Evolutionary conservation across 2,329 filamentous ascomycete genomes (phyloP).

Genomic region (Ceratocystis colombiana): DNA sequence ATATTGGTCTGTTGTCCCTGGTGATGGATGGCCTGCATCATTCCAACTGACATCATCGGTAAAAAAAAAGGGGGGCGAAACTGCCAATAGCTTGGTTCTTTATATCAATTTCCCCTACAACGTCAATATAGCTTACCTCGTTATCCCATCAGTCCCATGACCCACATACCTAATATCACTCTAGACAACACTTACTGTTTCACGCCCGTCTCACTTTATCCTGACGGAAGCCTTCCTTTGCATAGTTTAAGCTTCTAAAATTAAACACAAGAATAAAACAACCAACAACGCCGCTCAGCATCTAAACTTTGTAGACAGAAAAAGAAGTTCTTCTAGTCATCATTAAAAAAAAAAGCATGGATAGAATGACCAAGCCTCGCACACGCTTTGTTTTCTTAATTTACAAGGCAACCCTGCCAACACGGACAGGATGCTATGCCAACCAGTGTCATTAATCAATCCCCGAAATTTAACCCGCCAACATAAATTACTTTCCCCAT

Average conservation of each 20-base stretch:
- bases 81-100: background rate
- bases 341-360: background rate
- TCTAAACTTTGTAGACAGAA: background rate
- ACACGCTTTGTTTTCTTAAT: background rate
- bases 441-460: background rate
- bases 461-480: background rate
- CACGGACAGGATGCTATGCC: background rate
- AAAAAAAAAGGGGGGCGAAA: background rate
- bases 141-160: too few species aligned
- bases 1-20: background rate
- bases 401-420: background rate
- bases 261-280: slow-evolving; percentile 5
- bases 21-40: background rate
- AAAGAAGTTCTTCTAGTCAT: background rate
- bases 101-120: slow-evolving; percentile 2
- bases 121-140: too few species aligned
- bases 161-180: too few species aligned
- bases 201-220: slow-evolving; percentile 18
- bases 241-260: slow-evolving; percentile 4
- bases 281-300: background rate
- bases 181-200: slow-evolving; percentile 16
- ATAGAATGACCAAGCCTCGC: background rate
- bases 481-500: background rate
- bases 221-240: background rate
- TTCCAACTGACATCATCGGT: background rate